phyloP scores from a whole-genome alignment of 1,284 basidiomycete genomes.

The Boletus sp. region DNA sequence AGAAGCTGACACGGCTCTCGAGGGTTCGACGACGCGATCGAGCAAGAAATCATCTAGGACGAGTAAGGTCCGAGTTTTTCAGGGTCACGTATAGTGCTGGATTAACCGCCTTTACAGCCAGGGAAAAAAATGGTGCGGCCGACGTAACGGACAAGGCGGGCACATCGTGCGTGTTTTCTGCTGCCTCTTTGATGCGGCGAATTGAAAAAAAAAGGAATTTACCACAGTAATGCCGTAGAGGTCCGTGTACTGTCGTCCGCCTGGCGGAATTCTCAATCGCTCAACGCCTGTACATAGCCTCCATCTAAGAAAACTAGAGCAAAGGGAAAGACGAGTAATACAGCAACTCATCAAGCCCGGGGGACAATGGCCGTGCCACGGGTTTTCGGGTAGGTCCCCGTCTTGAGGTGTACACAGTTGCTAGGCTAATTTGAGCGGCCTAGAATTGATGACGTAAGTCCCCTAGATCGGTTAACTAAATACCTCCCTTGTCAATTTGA shows the following conservation, averaged over 20 bases:
- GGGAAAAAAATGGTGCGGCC: conserved; percentile 12
- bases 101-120: conserved; percentile 16
- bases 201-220: conserved; percentile 5
- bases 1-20: conserved; percentile 23
- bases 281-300: conserved; percentile 13
- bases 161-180: conserved; percentile 25
- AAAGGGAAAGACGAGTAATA: conserved; percentile 26
- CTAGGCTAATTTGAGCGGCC: conserved; percentile 5
- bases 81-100: conserved; percentile 3
- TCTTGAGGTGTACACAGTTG: not conserved
- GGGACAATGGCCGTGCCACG: conserved; percentile 9
- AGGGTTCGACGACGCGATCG: conserved; percentile 37
- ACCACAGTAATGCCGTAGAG: conserved; percentile 15
- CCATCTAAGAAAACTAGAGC: conserved; percentile 38
- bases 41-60: conserved; percentile 48
- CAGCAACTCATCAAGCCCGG: conserved; percentile 17
- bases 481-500: conserved; percentile 11
- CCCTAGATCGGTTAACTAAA: conserved; percentile 16
- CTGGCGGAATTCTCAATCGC: not conserved
- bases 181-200: not conserved
- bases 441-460: conserved; percentile 34
- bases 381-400: conserved; percentile 13
- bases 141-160: conserved; percentile 6
- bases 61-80: conserved; percentile 12
- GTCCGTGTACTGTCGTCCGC: conserved; percentile 18